Evolutionary conservation across 2,329 filamentous ascomycete genomes (phyloP).

Genomic region (Epichloe coenophiala): DNA sequence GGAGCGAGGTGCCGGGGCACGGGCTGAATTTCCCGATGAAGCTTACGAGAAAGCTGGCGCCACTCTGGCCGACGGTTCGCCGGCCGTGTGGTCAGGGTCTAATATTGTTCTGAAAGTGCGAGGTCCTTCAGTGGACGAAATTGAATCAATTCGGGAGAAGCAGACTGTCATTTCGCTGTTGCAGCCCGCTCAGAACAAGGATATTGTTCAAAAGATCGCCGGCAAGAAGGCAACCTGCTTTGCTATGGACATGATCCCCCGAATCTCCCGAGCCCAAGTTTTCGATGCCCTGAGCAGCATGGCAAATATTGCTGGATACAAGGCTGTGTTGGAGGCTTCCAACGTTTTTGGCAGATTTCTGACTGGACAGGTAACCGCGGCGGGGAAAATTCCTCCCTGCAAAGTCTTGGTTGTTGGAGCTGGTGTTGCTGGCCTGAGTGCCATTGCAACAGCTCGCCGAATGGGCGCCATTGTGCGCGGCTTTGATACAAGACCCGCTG

Average conservation of each 20-base stretch:
- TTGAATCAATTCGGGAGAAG: constrained; percentile 51
- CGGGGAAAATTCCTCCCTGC: constrained; percentile 78
- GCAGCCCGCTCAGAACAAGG: constrained; percentile 68
- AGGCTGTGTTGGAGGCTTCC: constrained; percentile 77
- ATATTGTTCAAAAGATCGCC: constrained; percentile 60
- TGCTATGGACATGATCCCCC: constrained; percentile 86
- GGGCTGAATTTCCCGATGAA: constrained; percentile 64
- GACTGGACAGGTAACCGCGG: constrained; percentile 81
- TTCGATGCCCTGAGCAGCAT: constrained; percentile 85
- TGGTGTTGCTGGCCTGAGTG: constrained; percentile 76
- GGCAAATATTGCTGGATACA: constrained; percentile 91
- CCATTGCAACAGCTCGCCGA: constrained; percentile 73
- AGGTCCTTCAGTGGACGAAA: constrained; percentile 56
- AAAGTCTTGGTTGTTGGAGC: constrained; percentile 86
- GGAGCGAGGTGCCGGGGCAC: constrained; percentile 65
- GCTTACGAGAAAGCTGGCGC: constrained; percentile 70
- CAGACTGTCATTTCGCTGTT: constrained; percentile 72
- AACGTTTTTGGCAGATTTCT: constrained; percentile 82
- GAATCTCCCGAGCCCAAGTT: constrained; percentile 76
- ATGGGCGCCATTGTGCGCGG: constrained; percentile 83
- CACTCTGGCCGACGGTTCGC: constrained; percentile 53
- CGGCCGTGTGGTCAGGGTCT: constrained; percentile 57
- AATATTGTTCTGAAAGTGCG: constrained; percentile 80
- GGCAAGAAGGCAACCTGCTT: constrained; percentile 61
- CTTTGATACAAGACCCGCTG: constrained; percentile 82